Base-by-base conservation (phyloP, 805 yeast genomes). In the Yarrowia keelungensis region DNA sequence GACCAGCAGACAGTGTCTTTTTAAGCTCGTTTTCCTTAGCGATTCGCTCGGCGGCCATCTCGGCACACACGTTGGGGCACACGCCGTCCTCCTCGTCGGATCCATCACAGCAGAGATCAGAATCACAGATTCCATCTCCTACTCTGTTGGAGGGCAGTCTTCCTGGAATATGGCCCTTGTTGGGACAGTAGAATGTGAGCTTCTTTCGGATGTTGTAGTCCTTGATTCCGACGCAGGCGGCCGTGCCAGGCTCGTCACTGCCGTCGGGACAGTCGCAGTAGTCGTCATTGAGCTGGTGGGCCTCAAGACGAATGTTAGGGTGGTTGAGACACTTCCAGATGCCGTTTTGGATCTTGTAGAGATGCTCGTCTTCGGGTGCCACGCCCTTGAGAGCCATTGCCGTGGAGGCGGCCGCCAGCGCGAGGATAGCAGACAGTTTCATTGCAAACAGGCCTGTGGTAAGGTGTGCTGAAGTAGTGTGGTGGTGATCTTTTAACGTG, bases 191-290 rank as follows among this genome's bases (percentile, higher is more conserved):
- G 74, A 92, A 93, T 36, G 56, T 47, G 58, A 73, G 72, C n/a
- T 79, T 78, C 8, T 72, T 64, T 9, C 67, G 67, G n/a, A 62
- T 7, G 5, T 47, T n/a, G 39, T 47, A 49, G 67, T 62, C 67
- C 46, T 62, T 49, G 54, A 62, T 62, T 38, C 56, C 56, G 14
- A 80, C 74, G 77, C 98, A 94, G 0, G 97, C 97, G 47, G 89
- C 81, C 0, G 98, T 94, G 0, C 98, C 98, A 0, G 98, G 97
- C 77, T 95, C 98, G 79, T 95, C 99, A 5, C 93, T 87, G 0
- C 98, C 98, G 79, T 95, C 99, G 0, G 98, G 98, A 80, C 98
- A 94, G 75, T 95, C 98, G 79, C 98, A 94, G 75, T 84, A 89
- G 73, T 92, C 89, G 77, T 95, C 98, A 76, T 94, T 94, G 73